Evolutionary conservation across 225 moss, liverwort and hornwort genomes (phyloP), one percentile per base, ranked within the genome.

Genomic region (Takakia lepidozioides): DNA sequence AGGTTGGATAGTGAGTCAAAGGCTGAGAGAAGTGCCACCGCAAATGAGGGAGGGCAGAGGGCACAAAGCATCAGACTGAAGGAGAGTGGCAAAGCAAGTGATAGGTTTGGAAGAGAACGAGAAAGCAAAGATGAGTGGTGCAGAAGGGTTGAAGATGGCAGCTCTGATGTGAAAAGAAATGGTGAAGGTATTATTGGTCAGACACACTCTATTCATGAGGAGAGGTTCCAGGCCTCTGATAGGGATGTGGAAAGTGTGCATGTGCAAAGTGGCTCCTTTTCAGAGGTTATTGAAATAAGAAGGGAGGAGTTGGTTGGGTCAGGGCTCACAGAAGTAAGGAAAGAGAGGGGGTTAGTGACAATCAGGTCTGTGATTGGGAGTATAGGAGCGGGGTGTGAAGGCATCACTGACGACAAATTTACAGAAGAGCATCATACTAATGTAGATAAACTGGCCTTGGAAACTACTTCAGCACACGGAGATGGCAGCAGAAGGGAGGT

Each of bases 331-430:
- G 32, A 32, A 32, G 7, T 32, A 11, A 32, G 11, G 7, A 7
- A 46, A 25, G 45, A 46, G 10, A 46, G 21, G 21, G 23, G 23
- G 7, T 10, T 14, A 23, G 45, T 46, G 45, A 24, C 23, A 23
- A 46, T 46, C 22, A 46, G 14, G 25, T 46, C 45, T 5, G 23
- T 46, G 10, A 46, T 46, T 20, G 45, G 45, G 8, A 46, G 45
- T 46, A 24, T 46, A 2, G 11, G 8, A 9, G 13, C 22, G 21
- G 10, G 25, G 4, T 21, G 21, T 4, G 20, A 46, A 23, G 11
- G 21, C 14, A 24, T 20, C 5, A 10, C 6, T 46, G 22, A 14
- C 1, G 22, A 14, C 1, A 24, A 46, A 21, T 0, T 21, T 24
- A 46, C 21, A 46, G 10, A 46, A 21, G 2, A 21, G 14, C 10